A percentile compares a stretch with the other conserved stretches of the same genome.
phyloP scores from a whole-genome alignment of 208 protist species.

The Leishmania martiniquensis region DNA sequence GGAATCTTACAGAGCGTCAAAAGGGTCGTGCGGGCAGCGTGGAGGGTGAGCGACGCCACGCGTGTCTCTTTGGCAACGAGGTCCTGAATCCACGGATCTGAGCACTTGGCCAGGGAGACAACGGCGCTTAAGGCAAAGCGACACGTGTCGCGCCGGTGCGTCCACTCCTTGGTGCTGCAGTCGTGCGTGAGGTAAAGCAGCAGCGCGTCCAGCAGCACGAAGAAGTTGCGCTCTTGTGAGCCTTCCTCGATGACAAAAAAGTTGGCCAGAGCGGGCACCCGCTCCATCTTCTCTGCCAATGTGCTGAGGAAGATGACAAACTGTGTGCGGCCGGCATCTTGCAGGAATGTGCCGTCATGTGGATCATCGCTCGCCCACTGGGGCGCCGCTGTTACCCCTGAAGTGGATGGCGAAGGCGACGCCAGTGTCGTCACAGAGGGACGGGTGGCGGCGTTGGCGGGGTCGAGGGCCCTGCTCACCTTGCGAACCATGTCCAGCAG shows the following conservation, averaged over 20 bases:
- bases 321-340: slow-evolving; percentile 39
- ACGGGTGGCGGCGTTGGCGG: slow-evolving; percentile 2
- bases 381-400: not conserved
- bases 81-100: slow-evolving; percentile 63
- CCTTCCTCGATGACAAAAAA: slow-evolving; percentile 44
- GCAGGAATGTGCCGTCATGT: slow-evolving; percentile 18
- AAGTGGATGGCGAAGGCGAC: slow-evolving; percentile 1
- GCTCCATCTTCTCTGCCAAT: slow-evolving; percentile 67
- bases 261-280: slow-evolving; percentile 62
- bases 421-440: not conserved
- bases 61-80: slow-evolving; percentile 42
- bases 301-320: slow-evolving; percentile 60
- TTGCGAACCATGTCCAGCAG: slow-evolving; percentile 69
- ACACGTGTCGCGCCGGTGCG: slow-evolving; percentile 55
- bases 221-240: slow-evolving; percentile 17
- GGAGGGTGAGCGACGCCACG: slow-evolving; percentile 39
- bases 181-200: slow-evolving; percentile 58
- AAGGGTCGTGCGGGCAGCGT: slow-evolving; percentile 49
- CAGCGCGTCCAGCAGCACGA: slow-evolving; percentile 48
- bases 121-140: slow-evolving; percentile 64
- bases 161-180: slow-evolving; percentile 42
- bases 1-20: slow-evolving; percentile 85
- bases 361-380: not conserved
- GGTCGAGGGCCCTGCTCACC: slow-evolving; percentile 45
- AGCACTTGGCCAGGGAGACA: slow-evolving; percentile 71